Evolutionary conservation across 352 stramenopile species (phyloP), one percentile per base, ranked within the genome.

Genomic region (Pythium guiyangense): DNA sequence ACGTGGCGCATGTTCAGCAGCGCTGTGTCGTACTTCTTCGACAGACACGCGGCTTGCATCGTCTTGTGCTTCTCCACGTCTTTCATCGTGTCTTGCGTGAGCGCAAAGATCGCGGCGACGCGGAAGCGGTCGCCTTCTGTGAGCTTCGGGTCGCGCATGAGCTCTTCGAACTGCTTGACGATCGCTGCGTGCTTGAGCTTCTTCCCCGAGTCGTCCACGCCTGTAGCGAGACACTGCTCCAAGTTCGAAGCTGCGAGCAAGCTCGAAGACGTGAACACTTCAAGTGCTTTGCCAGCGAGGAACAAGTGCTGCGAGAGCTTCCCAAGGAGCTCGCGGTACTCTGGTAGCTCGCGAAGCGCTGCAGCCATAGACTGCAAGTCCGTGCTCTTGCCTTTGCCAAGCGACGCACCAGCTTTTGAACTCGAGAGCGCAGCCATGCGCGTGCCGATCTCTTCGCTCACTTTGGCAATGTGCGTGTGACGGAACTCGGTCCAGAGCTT

Each of bases 401-500:
- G 57, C 0, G 84, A 88, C 14, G 76, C 76, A 11, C 88, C 92
- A 0, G 89, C 84, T 52, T 83, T 96, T 0, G 89, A 97, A 29
- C 71, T 59, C 0, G 82, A 90, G 18, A 94, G 66, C 17, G 82
- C 71, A 0, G 73, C 64, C 79, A 94, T 92, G 11, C 80, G 78
- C 51, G 84, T 82, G 8, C 82, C 74, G 29, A 94, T 94, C 54
- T 91, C 79, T 37, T 84, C 77, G 37, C 80, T 92, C 49, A 94
- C 84, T 62, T 90, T 81, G 2, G 93, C 96, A 65, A 99, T 98
- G 62, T 99, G 96, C 42, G 96, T 94, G 68, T 98, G 94, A 39
- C 94, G 82, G 49, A 98, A 90, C 67, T 99, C 95, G 4, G 97
- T 85, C 90, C 90, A 99, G 35, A 99, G 79, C 48, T 92, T 88